phyloP scores from a whole-genome alignment of 1,284 basidiomycete species.

The Ceratobasidium sp. region DNA sequence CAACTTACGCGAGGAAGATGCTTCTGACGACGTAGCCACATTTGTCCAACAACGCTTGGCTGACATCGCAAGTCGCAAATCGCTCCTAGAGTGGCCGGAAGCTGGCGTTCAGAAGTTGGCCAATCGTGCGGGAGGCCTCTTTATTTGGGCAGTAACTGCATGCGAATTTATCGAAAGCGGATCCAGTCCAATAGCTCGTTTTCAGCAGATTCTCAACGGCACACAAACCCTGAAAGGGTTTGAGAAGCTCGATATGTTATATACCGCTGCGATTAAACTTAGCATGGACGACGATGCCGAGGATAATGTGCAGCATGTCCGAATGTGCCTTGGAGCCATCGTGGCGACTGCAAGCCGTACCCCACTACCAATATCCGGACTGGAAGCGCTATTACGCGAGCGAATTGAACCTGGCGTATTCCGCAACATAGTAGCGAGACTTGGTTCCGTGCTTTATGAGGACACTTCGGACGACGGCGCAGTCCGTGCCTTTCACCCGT shows the following conservation, averaged over 20 bases:
- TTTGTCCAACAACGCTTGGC: neutral
- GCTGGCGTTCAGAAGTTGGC: neutral
- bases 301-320: neutral
- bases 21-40: slow-evolving; percentile 4
- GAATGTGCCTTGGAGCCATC: slow-evolving; percentile 13
- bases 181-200: neutral
- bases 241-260: neutral
- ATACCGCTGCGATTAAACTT: slow-evolving; percentile 3
- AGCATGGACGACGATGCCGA: neutral
- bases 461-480: neutral
- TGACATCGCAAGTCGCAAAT: neutral
- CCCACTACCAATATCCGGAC: slow-evolving; percentile 3
- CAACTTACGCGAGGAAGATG: neutral
- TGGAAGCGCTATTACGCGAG: slow-evolving; percentile 1
- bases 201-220: neutral
- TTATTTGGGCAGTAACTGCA: slow-evolving; percentile 8
- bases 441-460: slow-evolving; percentile 30
- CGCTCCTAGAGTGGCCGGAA: neutral
- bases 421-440: neutral
- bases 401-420: neutral
- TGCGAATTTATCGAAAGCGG: slow-evolving; percentile 6
- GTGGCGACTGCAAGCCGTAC: neutral
- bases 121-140: neutral
- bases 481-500: slow-evolving; percentile 28
- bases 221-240: neutral